These are phyloP conservation scores for Termitomyces sp. DNA, from an alignment of 768 basidiomycete species.

Conservation along the genomic window DNA sequence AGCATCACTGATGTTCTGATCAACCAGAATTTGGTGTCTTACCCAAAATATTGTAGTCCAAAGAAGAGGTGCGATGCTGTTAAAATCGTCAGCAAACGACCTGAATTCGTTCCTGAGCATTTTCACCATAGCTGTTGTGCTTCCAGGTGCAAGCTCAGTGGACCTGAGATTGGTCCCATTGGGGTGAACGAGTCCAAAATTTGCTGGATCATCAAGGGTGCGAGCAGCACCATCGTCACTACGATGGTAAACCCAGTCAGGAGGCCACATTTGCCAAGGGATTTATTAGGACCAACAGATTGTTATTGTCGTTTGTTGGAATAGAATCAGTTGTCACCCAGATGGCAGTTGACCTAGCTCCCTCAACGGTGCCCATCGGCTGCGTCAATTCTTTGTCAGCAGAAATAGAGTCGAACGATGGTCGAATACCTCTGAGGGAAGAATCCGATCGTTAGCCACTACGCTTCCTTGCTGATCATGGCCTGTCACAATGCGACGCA, in stretches of 20 bases:
- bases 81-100: conserved; percentile 13
- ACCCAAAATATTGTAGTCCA: conserved; percentile 65
- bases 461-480: conserved; percentile 42
- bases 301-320: conserved; percentile 58
- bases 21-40: conserved; percentile 14
- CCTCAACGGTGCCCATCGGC: conserved; percentile 35
- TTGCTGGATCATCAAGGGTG: conserved; percentile 32
- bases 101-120: not conserved
- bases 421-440: conserved; percentile 27
- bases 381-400: conserved; percentile 10
- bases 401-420: not conserved
- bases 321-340: conserved; percentile 50
- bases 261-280: not conserved
- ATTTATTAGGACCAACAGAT: conserved; percentile 25
- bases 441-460: conserved; percentile 35
- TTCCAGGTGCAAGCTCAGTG: conserved; percentile 57
- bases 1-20: not conserved
- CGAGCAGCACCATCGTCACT: conserved; percentile 54
- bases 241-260: conserved; percentile 24
- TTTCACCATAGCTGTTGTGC: conserved; percentile 45
- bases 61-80: conserved; percentile 50
- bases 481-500: conserved; percentile 52
- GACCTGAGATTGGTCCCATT: conserved; percentile 48
- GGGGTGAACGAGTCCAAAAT: conserved; percentile 42
- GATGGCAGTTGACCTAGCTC: conserved; percentile 35